Conservation (phyloP, 331 rosid genomes). For the Spiraea crenata region DNA sequence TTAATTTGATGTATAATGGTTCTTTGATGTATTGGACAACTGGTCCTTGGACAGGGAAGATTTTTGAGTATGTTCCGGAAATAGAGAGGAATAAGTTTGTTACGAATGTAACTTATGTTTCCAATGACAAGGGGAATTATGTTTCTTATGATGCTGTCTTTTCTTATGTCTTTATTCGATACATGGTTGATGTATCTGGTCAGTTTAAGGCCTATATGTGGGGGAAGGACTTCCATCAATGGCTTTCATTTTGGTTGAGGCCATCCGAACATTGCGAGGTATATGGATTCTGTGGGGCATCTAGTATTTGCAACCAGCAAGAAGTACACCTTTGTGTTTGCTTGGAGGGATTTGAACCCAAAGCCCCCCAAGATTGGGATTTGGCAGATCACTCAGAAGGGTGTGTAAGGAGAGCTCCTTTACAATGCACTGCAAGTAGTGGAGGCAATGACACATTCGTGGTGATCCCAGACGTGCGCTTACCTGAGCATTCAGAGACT, state of each 20-base stretch:
- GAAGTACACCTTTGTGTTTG: slow-evolving; percentile 22
- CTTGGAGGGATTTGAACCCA: slow-evolving; percentile 26
- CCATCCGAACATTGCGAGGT: slow-evolving; percentile 14
- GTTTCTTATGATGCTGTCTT: slow-evolving; percentile 3
- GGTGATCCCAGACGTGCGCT: not conserved
- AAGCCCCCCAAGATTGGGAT: not conserved
- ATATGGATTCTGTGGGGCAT: slow-evolving; percentile 21
- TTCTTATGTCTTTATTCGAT: not conserved
- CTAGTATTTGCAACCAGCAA: slow-evolving; percentile 16
- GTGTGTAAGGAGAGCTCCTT: slow-evolving; percentile 15
- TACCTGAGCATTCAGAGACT: slow-evolving; percentile 10
- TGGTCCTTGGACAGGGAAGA: slow-evolving; percentile 22
- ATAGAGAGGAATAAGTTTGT: slow-evolving; percentile 2
- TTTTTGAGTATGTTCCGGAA: slow-evolving; percentile 14
- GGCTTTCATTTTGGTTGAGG: slow-evolving; percentile 21
- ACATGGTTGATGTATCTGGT: slow-evolving; percentile 26
- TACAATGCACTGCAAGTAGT: not conserved
- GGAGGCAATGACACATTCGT: slow-evolving; percentile 11
- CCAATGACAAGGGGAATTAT: slow-evolving; percentile 18
- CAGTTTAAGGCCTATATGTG: slow-evolving; percentile 21
- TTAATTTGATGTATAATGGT: slow-evolving; percentile 8
- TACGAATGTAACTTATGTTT: not conserved
- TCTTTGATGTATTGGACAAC: slow-evolving; percentile 22
- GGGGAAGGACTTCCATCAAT: not conserved
- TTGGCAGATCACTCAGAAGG: slow-evolving; percentile 18